phyloP scores from a whole-genome alignment of 495 filamentous ascomycete genomes.

The Xylaria intraflava region DNA sequence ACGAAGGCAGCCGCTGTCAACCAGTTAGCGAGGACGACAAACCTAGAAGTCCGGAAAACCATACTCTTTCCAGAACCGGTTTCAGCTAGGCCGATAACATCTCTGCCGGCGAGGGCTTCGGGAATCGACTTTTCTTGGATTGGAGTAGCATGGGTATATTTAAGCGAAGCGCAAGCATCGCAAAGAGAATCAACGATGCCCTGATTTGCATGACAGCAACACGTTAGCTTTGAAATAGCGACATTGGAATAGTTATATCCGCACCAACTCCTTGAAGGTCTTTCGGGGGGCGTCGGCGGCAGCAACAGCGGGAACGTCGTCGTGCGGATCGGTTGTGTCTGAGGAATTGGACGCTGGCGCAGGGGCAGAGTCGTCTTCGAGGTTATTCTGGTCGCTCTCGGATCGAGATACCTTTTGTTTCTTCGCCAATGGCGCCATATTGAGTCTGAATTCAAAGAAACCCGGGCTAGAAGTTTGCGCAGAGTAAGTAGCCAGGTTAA shows the following conservation, averaged over 20 bases:
- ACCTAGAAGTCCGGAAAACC: slow-evolving; percentile 16
- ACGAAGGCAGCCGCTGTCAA: slow-evolving; percentile 64
- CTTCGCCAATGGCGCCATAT: slow-evolving; percentile 17
- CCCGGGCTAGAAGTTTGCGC: background rate
- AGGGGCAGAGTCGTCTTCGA: background rate
- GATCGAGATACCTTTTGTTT: slow-evolving; percentile 19
- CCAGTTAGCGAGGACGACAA: background rate
- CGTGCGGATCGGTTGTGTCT: slow-evolving; percentile 8
- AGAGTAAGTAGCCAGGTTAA: too few species aligned
- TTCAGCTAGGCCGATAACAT: slow-evolving; percentile 89
- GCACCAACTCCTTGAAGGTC: slow-evolving; percentile 70
- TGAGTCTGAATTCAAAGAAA: background rate
- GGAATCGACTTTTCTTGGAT: slow-evolving; percentile 77
- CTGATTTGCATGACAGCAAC: slow-evolving; percentile 13
- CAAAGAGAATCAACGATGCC: slow-evolving; percentile 83
- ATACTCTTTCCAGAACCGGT: slow-evolving; percentile 83
- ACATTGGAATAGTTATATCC: background rate
- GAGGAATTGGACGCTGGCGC: background rate
- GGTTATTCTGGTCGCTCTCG: background rate
- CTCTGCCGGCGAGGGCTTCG: slow-evolving; percentile 69
- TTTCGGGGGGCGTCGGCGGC: slow-evolving; percentile 35
- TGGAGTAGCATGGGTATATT: slow-evolving; percentile 76
- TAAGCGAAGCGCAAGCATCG: slow-evolving; percentile 73
- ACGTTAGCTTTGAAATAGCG: slow-evolving; percentile 3
- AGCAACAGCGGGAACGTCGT: slow-evolving; percentile 13